These are phyloP conservation scores for Lipomyces spencermartinsiae DNA, from an alignment of 805 yeast species.

Conservation along the genomic window DNA sequence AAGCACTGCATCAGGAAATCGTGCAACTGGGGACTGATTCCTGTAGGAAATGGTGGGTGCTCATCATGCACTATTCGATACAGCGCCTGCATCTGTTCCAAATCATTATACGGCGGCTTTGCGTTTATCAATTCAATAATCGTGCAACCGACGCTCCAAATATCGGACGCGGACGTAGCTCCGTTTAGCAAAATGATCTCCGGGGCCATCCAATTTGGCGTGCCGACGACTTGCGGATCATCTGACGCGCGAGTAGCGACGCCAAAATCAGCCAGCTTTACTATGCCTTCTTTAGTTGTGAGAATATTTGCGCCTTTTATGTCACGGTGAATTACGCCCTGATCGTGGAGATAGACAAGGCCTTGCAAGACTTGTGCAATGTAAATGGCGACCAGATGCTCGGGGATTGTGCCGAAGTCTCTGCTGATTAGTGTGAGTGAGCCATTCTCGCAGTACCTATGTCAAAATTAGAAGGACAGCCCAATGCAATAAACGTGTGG, in stretches of 20 bases:
- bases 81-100: slow-evolving; percentile 76
- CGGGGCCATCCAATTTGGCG: slow-evolving; percentile 99
- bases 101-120: slow-evolving; percentile 82
- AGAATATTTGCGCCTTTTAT: slow-evolving; percentile 77
- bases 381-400: slow-evolving; percentile 56
- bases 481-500: slow-evolving; percentile 36
- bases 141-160: slow-evolving; percentile 87
- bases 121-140: slow-evolving; percentile 85
- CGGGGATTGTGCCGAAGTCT: slow-evolving; percentile 61
- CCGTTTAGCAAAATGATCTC: slow-evolving; percentile 87
- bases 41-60: slow-evolving; percentile 69
- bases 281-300: slow-evolving; percentile 64
- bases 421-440: slow-evolving; percentile 63
- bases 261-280: slow-evolving; percentile 79
- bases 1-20: slow-evolving; percentile 74
- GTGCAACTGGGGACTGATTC: slow-evolving; percentile 43
- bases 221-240: slow-evolving; percentile 62
- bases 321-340: slow-evolving; percentile 78
- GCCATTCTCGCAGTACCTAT: slow-evolving; percentile 61
- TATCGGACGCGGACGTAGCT: slow-evolving; percentile 84
- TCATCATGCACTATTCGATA: slow-evolving; percentile 84
- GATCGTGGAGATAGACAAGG: slow-evolving; percentile 67
- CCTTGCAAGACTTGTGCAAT: slow-evolving; percentile 65
- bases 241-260: slow-evolving; percentile 59
- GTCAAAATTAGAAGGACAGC: not conserved